Percentiles rank a stretch among this genome's conserved stretches.
phyloP scores from a whole-genome alignment of 2,329 filamentous ascomycete genomes.

The Exophiala calicioides region DNA sequence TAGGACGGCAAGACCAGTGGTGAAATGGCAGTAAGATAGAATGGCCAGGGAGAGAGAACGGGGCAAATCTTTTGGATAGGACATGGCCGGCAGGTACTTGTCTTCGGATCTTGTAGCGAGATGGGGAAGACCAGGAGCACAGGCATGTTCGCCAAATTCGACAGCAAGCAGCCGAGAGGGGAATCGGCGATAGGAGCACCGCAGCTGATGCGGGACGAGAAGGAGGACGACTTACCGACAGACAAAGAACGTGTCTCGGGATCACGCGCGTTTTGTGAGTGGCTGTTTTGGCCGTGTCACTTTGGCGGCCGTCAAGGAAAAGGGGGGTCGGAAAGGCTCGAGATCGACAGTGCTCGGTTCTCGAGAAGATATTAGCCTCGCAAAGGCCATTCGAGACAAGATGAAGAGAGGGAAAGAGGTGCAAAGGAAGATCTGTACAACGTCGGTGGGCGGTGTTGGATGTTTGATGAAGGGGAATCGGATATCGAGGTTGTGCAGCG shows the following conservation, averaged over 20 bases:
- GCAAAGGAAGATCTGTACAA: conserved; percentile 9
- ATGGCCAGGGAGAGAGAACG: conserved; percentile 1
- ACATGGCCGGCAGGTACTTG: conserved; percentile 10
- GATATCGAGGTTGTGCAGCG: background rate
- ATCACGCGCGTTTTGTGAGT: conserved; percentile 17
- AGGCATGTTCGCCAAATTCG: conserved; percentile 6
- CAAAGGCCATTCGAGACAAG: conserved; percentile 3
- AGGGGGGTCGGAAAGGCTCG: conserved; percentile 14
- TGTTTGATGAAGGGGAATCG: conserved; percentile 3
- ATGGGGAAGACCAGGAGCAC: conserved; percentile 6
- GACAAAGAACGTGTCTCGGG: conserved; percentile 31
- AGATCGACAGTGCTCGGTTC: background rate
- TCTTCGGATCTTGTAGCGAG: conserved; percentile 5
- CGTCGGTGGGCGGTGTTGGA: background rate
- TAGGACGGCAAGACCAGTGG: background rate
- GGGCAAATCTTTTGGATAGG: background rate
- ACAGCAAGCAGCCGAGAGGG: conserved; percentile 16
- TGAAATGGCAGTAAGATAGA: background rate
- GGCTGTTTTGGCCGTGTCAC: conserved; percentile 20
- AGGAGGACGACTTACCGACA: conserved; percentile 22
- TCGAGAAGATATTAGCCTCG: background rate
- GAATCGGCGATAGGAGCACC: conserved; percentile 15
- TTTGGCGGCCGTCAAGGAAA: conserved; percentile 19
- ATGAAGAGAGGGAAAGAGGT: background rate
- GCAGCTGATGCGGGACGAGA: conserved; percentile 12